Evolutionary conservation across 352 stramenopile species (phyloP).

Genomic region (Globisporangium abappressorium): DNA sequence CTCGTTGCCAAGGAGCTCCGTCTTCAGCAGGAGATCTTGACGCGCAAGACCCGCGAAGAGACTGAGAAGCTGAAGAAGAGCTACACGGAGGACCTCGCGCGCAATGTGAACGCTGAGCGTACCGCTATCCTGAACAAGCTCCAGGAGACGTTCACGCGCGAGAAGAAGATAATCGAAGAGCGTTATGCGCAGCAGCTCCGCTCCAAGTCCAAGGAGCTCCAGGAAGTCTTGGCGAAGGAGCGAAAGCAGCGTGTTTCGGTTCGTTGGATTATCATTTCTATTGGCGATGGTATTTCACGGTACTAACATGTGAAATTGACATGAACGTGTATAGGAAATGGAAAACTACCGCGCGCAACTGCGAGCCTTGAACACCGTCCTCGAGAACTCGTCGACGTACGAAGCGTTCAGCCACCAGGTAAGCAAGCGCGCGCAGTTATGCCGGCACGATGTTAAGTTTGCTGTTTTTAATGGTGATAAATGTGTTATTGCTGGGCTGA

Average conservation of each 20-base stretch:
- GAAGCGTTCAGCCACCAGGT: conserved; percentile 78
- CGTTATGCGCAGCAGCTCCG: conserved; percentile 45
- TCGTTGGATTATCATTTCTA: not conserved
- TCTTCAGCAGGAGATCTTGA: conserved; percentile 67
- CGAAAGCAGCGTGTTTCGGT: conserved; percentile 55
- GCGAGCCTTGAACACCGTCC: conserved; percentile 57
- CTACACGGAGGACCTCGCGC: conserved; percentile 54
- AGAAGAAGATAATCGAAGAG: conserved; percentile 64
- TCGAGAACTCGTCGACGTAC: conserved; percentile 78
- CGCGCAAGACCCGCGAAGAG: conserved; percentile 57
- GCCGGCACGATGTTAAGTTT: not conserved
- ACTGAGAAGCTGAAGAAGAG: conserved; percentile 62
- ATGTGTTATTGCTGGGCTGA: not conserved
- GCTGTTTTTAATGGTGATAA: not conserved
- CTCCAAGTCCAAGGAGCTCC: conserved; percentile 50
- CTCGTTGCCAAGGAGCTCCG: conserved; percentile 71
- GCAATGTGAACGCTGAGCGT: conserved; percentile 61
- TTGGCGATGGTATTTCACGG: not conserved
- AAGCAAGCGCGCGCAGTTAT: not conserved
- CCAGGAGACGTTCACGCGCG: conserved; percentile 51
- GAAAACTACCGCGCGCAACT: conserved; percentile 66
- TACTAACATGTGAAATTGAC: not conserved
- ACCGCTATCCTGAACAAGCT: conserved; percentile 52
- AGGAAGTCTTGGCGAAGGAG: conserved; percentile 57
- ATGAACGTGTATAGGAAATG: conserved; percentile 31